Conservation (phyloP, 495 filamentous ascomycete species). For the Copromyces sp. region DNA sequence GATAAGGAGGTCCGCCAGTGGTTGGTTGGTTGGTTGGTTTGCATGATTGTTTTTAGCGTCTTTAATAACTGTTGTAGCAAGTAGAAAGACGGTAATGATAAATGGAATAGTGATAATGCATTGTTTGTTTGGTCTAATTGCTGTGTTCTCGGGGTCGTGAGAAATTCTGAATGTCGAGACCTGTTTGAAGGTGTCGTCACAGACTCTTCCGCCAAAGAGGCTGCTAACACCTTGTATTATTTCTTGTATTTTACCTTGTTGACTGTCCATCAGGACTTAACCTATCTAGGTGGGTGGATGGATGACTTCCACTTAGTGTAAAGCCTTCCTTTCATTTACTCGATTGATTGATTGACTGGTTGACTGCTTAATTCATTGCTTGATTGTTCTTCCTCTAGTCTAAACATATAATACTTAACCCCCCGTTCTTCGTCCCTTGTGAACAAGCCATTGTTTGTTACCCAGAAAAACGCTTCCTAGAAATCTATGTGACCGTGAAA, state of each 20-base stretch:
- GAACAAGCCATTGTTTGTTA: background rate
- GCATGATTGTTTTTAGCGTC: background rate
- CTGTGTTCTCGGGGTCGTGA: background rate
- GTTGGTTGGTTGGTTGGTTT: background rate
- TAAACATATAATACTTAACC: background rate
- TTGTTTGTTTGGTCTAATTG: background rate
- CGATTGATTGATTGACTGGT: background rate
- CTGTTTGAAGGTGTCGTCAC: no score
- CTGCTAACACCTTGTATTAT: no score
- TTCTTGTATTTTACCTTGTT: no score
- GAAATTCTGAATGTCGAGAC: background rate
- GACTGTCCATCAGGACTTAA: no score
- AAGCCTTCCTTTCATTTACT: no score
- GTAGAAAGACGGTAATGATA: background rate
- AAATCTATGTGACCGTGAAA: background rate
- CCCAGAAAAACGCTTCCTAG: background rate
- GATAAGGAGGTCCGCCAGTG: background rate
- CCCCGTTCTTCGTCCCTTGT: background rate
- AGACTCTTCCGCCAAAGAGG: no score
- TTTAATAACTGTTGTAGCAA: background rate
- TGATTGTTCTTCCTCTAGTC: background rate
- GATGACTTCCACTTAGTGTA: background rate
- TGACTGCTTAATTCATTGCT: background rate
- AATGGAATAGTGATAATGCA: background rate
- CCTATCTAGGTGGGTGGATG: background rate